Evolutionary conservation across 306 rosid species (phyloP).

Genomic region (Pyrus bretschneideri): DNA sequence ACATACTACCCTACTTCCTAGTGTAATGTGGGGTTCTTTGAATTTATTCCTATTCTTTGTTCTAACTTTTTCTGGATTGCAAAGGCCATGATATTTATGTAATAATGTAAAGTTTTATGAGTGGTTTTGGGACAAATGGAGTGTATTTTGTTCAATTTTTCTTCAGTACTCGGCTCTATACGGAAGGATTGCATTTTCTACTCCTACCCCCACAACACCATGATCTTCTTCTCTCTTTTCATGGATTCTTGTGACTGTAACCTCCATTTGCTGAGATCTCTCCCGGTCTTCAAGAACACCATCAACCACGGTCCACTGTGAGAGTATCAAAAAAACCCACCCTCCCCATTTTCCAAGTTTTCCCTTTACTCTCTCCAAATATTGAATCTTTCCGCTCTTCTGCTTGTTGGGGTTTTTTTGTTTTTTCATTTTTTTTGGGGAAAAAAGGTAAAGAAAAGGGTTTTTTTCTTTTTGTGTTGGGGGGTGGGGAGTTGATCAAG

Average conservation of each 20-base stretch:
- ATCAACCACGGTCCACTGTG: constrained; percentile 32
- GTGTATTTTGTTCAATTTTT: neutral
- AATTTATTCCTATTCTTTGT: constrained; percentile 8
- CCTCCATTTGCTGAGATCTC: constrained; percentile 31
- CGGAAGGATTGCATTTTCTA: too few relatives aligned
- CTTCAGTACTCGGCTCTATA: neutral
- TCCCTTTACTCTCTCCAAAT: too few relatives aligned
- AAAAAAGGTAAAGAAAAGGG: too few relatives aligned
- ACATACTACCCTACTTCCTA: constrained; percentile 5
- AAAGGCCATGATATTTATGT: neutral
- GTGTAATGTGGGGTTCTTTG: constrained; percentile 33
- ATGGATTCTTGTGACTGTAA: constrained; percentile 35
- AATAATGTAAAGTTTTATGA: neutral
- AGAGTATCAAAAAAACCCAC: too few relatives aligned
- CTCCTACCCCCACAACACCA: neutral
- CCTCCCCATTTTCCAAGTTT: too few relatives aligned
- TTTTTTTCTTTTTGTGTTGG: too few relatives aligned
- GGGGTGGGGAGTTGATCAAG: too few relatives aligned
- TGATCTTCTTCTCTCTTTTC: neutral
- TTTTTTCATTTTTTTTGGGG: too few relatives aligned
- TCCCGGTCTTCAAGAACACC: constrained; percentile 53
- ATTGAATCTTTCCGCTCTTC: too few relatives aligned
- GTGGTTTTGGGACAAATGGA: neutral
- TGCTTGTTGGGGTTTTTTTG: too few relatives aligned
- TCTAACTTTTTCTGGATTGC: neutral